Base-by-base conservation (phyloP, 2,329 filamentous ascomycete species). In the Fonsecaea multimorphosa region DNA sequence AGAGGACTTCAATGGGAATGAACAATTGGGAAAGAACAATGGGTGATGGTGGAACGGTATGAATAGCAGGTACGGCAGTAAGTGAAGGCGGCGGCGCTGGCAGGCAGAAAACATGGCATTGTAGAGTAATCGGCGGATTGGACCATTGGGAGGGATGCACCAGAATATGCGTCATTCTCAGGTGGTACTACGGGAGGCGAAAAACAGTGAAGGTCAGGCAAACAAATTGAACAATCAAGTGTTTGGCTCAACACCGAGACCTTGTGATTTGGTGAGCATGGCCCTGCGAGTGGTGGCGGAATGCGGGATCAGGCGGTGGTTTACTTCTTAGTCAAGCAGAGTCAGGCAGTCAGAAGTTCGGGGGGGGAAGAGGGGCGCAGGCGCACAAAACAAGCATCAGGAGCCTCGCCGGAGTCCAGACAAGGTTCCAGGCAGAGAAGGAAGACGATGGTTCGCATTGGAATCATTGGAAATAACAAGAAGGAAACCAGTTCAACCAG, bases 231-330 rank as follows among this genome's bases (percentile, higher is more conserved):
- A 61, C 57, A 60, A 60, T 60, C 63, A 49, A 34, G 56, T 46
- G 27, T 40, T 51, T 53, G 55, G 54, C 34, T 19, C 40, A 46
- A 24, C 52, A 46, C 19, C 19, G 40, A 19, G 31, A 44, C 31
- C 54, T 40, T 59, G 61, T 64, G 61, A 64, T 64, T 64, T 59
- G 61, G 46, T 64, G 61, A 59, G 61, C 61, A 58, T n/a, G 24
- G 29, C 19, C 54, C 16, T 14, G 32, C 31, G 56, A 49, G 40
- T 58, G 56, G 56, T 44, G 56, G 56, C 51, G 27, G 19, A 24
- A n/a, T 49, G 56, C 24, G 40, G 29, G 36, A 31, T 32, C 40
- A 31, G 36, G 27, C 56, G 44, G 44, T 49, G 44, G 22, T 24
- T 49, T 40, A 40, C 38, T 40, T 40, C 34, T 12, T 46, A 29